Conservation (phyloP, 2,329 filamentous ascomycete genomes). For the Periconia sp. region DNA sequence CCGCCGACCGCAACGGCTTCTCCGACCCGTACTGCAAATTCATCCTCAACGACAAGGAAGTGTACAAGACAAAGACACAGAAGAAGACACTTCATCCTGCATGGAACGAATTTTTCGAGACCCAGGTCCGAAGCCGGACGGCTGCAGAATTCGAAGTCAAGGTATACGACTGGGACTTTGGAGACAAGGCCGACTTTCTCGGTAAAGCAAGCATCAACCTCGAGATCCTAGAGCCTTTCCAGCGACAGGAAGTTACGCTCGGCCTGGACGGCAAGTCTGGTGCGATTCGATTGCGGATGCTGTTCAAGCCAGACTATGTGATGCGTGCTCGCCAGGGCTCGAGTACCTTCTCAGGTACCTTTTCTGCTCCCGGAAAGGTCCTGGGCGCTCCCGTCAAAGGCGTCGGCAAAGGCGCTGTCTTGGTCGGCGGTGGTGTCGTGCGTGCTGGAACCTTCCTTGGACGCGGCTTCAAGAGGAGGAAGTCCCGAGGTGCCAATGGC, state of each 20-base stretch:
- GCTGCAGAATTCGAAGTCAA: slow-evolving; percentile 82
- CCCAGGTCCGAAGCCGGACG: slow-evolving; percentile 80
- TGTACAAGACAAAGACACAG: slow-evolving; percentile 93
- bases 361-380: slow-evolving; percentile 84
- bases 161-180: slow-evolving; percentile 96
- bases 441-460: slow-evolving; percentile 91
- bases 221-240: slow-evolving; percentile 82
- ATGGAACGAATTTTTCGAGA: slow-evolving; percentile 97
- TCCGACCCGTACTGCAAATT: slow-evolving; percentile 98
- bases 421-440: slow-evolving; percentile 78
- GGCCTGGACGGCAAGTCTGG: slow-evolving; percentile 89
- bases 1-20: slow-evolving; percentile 94
- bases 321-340: slow-evolving; percentile 86
- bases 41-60: slow-evolving; percentile 82
- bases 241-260: slow-evolving; percentile 74
- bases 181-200: slow-evolving; percentile 90
- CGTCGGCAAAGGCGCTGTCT: slow-evolving; percentile 75
- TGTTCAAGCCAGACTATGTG: slow-evolving; percentile 94
- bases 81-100: slow-evolving; percentile 95
- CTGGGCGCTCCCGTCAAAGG: slow-evolving; percentile 97
- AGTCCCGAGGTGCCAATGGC: slow-evolving; percentile 57
- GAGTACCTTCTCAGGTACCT: slow-evolving; percentile 90
- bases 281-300: slow-evolving; percentile 76
- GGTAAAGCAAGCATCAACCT: slow-evolving; percentile 79
- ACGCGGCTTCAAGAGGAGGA: slow-evolving; percentile 78